A percentile compares a stretch with the other conserved stretches of the same genome.
phyloP scores from a whole-genome alignment of 2,329 filamentous ascomycete genomes.

The Calycina marina region DNA sequence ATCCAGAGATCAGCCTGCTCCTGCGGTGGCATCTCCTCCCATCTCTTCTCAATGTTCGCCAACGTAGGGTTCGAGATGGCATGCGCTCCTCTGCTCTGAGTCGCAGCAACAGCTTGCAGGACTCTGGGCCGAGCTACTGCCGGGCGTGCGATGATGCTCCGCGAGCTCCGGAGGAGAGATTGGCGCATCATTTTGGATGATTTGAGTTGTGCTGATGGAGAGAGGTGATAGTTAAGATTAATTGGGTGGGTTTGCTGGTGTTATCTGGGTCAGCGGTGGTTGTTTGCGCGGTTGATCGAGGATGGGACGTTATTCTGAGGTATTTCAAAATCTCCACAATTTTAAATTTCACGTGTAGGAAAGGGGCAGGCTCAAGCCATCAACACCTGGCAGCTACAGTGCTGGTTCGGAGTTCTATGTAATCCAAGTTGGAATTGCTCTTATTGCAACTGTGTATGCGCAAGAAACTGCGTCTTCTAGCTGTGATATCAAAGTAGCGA shows the following conservation, averaged over 20 bases:
- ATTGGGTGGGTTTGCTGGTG: slow-evolving; percentile 2
- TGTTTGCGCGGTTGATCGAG: background rate
- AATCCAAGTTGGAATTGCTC: no score
- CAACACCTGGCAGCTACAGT: no score
- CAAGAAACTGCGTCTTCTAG: no score
- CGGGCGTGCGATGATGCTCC: background rate
- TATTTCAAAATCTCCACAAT: no score
- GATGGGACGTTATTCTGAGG: no score
- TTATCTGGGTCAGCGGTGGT: background rate
- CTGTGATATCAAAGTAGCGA: no score
- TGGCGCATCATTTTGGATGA: slow-evolving; percentile 9
- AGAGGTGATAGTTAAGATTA: background rate
- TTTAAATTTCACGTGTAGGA: no score
- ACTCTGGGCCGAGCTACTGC: background rate
- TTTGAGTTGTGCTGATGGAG: slow-evolving; percentile 2
- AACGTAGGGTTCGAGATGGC: slow-evolving; percentile 89
- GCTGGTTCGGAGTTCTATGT: no score
- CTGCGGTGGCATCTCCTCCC: slow-evolving; percentile 94
- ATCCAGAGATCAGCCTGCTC: slow-evolving; percentile 99
- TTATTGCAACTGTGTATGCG: no score
- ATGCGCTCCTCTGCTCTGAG: slow-evolving; percentile 4
- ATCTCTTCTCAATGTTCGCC: slow-evolving; percentile 97
- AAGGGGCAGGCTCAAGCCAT: no score
- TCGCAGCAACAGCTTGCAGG: slow-evolving; percentile 3
- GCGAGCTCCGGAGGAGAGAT: slow-evolving; percentile 7